These are phyloP conservation scores for Mortierella sp. DNA, from an alignment of 371 early-diverging fungal genomes.

Conservation along the genomic window DNA sequence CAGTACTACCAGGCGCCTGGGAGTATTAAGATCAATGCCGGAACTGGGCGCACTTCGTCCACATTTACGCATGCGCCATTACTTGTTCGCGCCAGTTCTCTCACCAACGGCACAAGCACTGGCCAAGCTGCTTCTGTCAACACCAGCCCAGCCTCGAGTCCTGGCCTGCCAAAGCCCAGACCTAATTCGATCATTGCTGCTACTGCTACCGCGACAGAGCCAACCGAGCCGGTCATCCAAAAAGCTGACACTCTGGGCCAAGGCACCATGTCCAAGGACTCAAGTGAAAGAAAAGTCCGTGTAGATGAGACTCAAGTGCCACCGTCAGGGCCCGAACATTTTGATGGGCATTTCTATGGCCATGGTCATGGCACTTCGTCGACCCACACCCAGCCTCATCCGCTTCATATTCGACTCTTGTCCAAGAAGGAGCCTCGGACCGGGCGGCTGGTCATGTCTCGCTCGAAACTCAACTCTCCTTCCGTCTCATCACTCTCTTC, in stretches of 20 bases:
- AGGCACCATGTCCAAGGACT: background rate
- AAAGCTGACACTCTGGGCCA: background rate
- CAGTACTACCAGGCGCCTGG: slow-evolving; percentile 28
- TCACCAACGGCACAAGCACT: too few species aligned
- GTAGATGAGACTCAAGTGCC: background rate
- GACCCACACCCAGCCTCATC: background rate
- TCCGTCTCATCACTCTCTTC: slow-evolving; percentile 14
- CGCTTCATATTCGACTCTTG: background rate
- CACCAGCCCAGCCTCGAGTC: too few species aligned
- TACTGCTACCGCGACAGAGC: slow-evolving; percentile 10
- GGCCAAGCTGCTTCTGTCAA: too few species aligned
- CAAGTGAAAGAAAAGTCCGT: background rate
- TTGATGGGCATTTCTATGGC: slow-evolving; percentile 28
- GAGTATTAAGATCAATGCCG: slow-evolving; percentile 3
- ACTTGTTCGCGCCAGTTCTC: too few species aligned
- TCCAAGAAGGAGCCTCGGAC: slow-evolving; percentile 9
- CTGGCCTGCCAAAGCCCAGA: slow-evolving; percentile 8
- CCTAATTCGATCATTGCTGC: slow-evolving; percentile 20
- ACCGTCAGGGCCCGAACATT: slow-evolving; percentile 1
- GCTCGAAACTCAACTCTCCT: slow-evolving; percentile 20
- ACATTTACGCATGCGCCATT: background rate
- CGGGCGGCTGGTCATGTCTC: slow-evolving; percentile 34
- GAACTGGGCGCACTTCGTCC: slow-evolving; percentile 8
- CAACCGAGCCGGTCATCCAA: background rate
- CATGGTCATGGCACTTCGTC: slow-evolving; percentile 15